Base-by-base conservation (phyloP, 2,329 filamentous ascomycete species). In the Pseudogymnoascus sp. region DNA sequence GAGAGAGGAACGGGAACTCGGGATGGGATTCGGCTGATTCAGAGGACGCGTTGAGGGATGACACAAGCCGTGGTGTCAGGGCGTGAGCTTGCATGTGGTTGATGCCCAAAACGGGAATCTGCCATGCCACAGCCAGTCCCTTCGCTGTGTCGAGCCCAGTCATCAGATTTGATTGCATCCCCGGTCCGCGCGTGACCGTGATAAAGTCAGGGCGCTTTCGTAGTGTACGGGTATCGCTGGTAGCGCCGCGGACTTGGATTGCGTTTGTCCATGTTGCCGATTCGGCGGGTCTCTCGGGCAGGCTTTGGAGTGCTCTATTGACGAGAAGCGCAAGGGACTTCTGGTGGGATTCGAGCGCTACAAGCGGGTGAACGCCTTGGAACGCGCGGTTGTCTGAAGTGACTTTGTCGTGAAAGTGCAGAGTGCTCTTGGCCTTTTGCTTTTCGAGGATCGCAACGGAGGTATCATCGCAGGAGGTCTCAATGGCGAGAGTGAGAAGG, bases 41-140 rank as follows among this genome's bases (percentile, higher is more conserved):
- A n/a, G 50, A 59, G 67, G 61, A 23, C 6, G 33, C 56, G 15
- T 60, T 60, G 65, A 93, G 75, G 4, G 89, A 89, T 33, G 79
- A 77, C 3, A 88, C 87, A 44, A 99, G 82, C 9, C 91, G 83
- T 15, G 93, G 90, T 17, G 95, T 97, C 66, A 99, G 78, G 17
- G 95, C 89, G 75, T 99, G 95, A 10, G 93, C 95, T 74, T 97
- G 93, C 95, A 99, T 97, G 75, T 99, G 95, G 74, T 99, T 90
- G 0, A 97, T 90, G 0, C 87, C 95, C 1, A 97, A 75, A 33
- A 97, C 78, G 2, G 93, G 93, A 38, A 92, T 82, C 67, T 86
- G 82, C 90, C 90, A 96, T 38, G 91, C 92, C 19, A 90, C 80
- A 0, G 93, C 86, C 19, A 97, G 81, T 0, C 92, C 95, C 75